A percentile compares a stretch with the other conserved stretches of the same genome.
Conservation (phyloP, 257 asterid species). For the Nicotiana otophora region DNA sequence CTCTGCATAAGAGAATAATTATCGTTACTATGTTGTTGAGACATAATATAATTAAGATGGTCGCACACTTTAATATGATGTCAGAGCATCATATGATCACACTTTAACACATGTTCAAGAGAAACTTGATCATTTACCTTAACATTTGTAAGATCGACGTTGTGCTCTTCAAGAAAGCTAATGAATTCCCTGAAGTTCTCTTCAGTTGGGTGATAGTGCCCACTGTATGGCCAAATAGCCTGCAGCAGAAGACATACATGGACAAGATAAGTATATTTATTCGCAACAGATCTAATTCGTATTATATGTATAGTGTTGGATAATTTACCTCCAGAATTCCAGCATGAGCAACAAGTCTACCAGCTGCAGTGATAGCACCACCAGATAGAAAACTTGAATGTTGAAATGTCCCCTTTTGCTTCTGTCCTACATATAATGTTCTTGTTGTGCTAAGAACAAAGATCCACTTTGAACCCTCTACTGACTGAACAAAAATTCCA, state of each 20-base stretch:
- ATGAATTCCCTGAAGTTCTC: slow-evolving; percentile 77
- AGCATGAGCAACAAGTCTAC: slow-evolving; percentile 69
- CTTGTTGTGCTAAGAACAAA: slow-evolving; percentile 88
- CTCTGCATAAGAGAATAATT: slow-evolving; percentile 34
- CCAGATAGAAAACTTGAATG: slow-evolving; percentile 96
- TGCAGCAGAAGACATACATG: slow-evolving; percentile 17
- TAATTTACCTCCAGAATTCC: slow-evolving; percentile 78
- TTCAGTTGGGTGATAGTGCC: slow-evolving; percentile 89
- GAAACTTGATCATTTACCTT: slow-evolving; percentile 38
- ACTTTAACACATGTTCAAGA: too few species aligned
- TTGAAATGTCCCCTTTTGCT: slow-evolving; percentile 74
- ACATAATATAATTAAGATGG: background rate
- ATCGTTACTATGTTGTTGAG: background rate
- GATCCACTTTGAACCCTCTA: slow-evolving; percentile 82
- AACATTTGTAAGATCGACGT: slow-evolving; percentile 61
- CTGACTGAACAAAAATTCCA: slow-evolving; percentile 48
- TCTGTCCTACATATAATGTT: slow-evolving; percentile 66
- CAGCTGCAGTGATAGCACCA: slow-evolving; percentile 94
- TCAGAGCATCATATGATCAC: too few species aligned
- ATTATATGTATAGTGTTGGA: background rate
- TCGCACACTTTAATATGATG: too few species aligned
- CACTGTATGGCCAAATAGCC: slow-evolving; percentile 97
- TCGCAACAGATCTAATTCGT: background rate
- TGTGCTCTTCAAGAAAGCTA: slow-evolving; percentile 69
- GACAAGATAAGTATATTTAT: background rate